Conservation (phyloP, 2,329 filamentous ascomycete genomes). For the Talaromyces pinophilus region DNA sequence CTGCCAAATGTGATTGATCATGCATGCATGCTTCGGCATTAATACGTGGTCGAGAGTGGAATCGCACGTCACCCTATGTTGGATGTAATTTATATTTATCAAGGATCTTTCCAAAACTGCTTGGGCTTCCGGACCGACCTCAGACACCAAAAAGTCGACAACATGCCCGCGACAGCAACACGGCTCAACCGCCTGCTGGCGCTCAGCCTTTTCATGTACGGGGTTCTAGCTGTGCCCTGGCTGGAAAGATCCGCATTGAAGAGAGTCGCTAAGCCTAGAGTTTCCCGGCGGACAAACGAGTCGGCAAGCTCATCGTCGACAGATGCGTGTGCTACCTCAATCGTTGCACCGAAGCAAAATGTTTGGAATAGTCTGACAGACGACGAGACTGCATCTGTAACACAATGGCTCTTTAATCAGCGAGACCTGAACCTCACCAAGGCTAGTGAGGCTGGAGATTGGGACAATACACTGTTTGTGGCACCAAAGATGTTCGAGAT, state of each 20-base stretch:
- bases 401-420: slow-evolving; percentile 12
- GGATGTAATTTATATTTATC: too few species aligned
- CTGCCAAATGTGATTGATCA: too few species aligned
- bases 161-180: not conserved
- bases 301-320: not conserved
- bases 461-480: slow-evolving; percentile 9
- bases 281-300: not conserved
- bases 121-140: not conserved
- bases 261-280: not conserved
- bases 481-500: not conserved
- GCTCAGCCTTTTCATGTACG: not conserved
- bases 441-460: slow-evolving; percentile 2
- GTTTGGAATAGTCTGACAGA: slow-evolving; percentile 1
- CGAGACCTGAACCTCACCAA: slow-evolving; percentile 13
- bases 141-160: not conserved
- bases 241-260: not conserved
- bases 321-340: not conserved
- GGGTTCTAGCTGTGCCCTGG: not conserved
- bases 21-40: not conserved
- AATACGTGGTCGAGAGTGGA: too few species aligned
- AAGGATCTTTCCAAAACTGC: too few species aligned
- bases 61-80: too few species aligned
- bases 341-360: not conserved
- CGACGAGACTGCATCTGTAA: not conserved
- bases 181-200: not conserved